A percentile compares a stretch with the other conserved stretches of the same genome.
phyloP scores from a whole-genome alignment of 2,329 filamentous ascomycete genomes.

The Calonectria naviculata region DNA sequence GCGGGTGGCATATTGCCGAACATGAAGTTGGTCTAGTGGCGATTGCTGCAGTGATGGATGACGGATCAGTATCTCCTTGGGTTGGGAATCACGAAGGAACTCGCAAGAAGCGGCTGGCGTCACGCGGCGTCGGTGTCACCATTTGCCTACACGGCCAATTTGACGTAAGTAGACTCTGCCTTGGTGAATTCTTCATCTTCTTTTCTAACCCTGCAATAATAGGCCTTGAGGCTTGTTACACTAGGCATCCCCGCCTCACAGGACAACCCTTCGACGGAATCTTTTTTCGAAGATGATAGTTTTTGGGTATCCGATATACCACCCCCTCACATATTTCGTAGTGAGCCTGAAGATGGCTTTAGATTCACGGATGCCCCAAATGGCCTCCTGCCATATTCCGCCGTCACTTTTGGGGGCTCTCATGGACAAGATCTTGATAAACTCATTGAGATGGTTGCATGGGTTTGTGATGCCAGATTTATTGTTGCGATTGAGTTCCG shows the following conservation, averaged over 20 bases:
- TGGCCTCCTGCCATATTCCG: neutral
- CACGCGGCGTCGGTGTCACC: neutral
- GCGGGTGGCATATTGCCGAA: constrained; percentile 12
- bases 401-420: neutral
- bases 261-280: neutral
- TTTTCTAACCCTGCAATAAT: neutral
- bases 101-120: constrained; percentile 9
- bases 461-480: neutral
- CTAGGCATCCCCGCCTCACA: neutral
- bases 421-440: neutral
- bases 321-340: neutral
- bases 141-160: constrained; percentile 9
- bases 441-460: neutral
- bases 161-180: neutral
- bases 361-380: neutral
- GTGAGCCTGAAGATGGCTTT: neutral
- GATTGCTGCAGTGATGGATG: neutral
- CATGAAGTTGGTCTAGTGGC: constrained; percentile 4
- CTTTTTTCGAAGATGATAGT: neutral
- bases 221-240: neutral
- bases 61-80: constrained; percentile 17
- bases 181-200: neutral
- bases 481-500: neutral
- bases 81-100: neutral
- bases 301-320: neutral